phyloP scores from a whole-genome alignment of 2,329 filamentous ascomycete genomes.

The Calonectria fujianensis region DNA sequence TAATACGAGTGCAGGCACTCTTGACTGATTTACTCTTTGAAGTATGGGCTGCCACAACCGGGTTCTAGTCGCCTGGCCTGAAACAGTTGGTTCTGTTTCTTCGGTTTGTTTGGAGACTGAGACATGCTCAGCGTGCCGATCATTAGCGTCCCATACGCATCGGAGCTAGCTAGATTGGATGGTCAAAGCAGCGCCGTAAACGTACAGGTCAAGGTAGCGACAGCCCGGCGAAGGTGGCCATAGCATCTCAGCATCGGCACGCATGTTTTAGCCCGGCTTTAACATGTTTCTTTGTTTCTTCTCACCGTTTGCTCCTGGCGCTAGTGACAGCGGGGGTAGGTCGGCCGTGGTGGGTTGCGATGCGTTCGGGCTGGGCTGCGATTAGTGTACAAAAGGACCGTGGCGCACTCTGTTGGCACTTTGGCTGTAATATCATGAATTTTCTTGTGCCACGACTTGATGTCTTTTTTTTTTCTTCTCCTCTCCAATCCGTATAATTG shows the following conservation, averaged over 20 bases:
- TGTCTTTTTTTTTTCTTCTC: not conserved
- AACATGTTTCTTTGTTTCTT: constrained; percentile 1
- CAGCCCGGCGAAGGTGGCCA: not conserved
- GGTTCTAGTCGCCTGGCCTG: not conserved
- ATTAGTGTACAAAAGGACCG: not conserved
- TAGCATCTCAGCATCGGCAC: constrained; percentile 1
- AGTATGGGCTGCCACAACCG: not conserved
- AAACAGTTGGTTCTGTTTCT: not conserved
- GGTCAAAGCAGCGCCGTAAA: constrained; percentile 1
- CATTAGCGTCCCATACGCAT: not conserved
- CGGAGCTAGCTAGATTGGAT: not conserved
- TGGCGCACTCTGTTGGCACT: not conserved
- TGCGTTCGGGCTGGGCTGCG: not conserved
- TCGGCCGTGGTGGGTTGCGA: not conserved
- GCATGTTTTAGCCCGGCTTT: not conserved
- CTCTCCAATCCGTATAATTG: not conserved
- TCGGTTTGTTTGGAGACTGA: not conserved
- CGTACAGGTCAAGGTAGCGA: not conserved
- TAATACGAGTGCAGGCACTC: not conserved
- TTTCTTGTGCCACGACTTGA: not conserved
- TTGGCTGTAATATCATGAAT: not conserved
- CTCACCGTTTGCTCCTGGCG: not conserved
- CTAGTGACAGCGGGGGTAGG: not conserved
- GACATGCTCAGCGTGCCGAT: not conserved
- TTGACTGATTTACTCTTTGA: not conserved